A percentile compares a stretch with the other conserved stretches of the same genome.
These are phyloP conservation scores for Fusarium dimerum DNA, from an alignment of 2,329 filamentous ascomycete species.

Conservation along the genomic window DNA sequence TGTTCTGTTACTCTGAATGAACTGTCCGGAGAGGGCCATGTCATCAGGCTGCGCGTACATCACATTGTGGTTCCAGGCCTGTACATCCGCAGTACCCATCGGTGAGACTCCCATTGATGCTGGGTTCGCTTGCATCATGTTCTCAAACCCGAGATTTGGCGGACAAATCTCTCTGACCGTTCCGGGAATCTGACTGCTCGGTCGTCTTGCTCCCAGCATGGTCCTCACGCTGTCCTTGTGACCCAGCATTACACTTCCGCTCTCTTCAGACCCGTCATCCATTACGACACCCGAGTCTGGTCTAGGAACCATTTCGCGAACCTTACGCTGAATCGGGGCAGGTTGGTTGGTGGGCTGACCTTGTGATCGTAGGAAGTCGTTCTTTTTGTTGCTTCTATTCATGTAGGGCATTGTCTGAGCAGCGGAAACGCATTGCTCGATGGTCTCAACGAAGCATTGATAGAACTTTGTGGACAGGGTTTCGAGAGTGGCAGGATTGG, in stretches of 20 bases:
- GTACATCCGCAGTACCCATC: constrained; percentile 24
- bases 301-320: constrained; percentile 29
- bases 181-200: constrained; percentile 28
- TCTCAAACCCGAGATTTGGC: constrained; percentile 16
- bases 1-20: constrained; percentile 19
- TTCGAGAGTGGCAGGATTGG: constrained; percentile 40
- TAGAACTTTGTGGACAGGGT: constrained; percentile 41
- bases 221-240: constrained; percentile 36
- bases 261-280: constrained; percentile 42
- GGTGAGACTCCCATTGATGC: constrained; percentile 12
- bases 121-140: constrained; percentile 25
- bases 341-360: constrained; percentile 9
- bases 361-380: constrained; percentile 28
- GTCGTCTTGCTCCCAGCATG: constrained; percentile 22
- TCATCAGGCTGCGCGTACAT: constrained; percentile 23
- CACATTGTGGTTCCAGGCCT: constrained; percentile 34
- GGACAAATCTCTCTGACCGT: constrained; percentile 22
- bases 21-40: constrained; percentile 26
- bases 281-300: constrained; percentile 42
- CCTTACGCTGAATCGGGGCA: constrained; percentile 23
- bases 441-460: constrained; percentile 42
- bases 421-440: constrained; percentile 38
- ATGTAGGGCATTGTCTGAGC: constrained; percentile 41
- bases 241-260: constrained; percentile 31
- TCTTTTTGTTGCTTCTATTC: constrained; percentile 43